A percentile compares a stretch with the other conserved stretches of the same genome.
Conservation (phyloP, 2,329 filamentous ascomycete species). For the Aureobasidium sp. region DNA sequence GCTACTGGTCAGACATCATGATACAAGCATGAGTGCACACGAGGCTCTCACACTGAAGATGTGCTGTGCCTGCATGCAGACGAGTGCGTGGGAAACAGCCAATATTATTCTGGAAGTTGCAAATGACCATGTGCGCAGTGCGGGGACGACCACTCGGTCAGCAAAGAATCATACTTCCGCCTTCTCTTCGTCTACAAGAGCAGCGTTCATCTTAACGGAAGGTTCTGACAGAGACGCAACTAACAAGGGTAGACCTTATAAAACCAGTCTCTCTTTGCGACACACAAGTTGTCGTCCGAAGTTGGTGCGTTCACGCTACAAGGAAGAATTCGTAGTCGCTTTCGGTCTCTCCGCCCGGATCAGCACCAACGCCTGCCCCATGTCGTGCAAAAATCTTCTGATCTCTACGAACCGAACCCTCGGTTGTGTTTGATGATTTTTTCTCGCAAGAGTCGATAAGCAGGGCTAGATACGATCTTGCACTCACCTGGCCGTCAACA, state of each 20-base stretch:
- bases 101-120: background rate
- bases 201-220: background rate
- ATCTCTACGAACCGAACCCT: slow-evolving; percentile 5
- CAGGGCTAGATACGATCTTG: background rate
- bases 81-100: background rate
- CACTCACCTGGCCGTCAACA: slow-evolving; percentile 11
- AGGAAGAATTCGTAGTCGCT: slow-evolving; percentile 2
- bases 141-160: slow-evolving; percentile 6
- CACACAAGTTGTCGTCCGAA: background rate
- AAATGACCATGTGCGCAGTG: slow-evolving; percentile 3
- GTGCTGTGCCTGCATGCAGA: slow-evolving; percentile 8
- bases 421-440: slow-evolving; percentile 3
- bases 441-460: background rate
- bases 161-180: background rate
- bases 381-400: slow-evolving; percentile 11
- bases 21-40: slow-evolving; percentile 1
- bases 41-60: background rate
- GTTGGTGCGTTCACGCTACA: slow-evolving; percentile 1
- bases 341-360: slow-evolving; percentile 16
- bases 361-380: slow-evolving; percentile 9
- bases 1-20: background rate
- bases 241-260: background rate
- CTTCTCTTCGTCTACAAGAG: background rate
- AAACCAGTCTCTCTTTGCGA: background rate
- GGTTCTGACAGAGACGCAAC: background rate